Percentiles rank a stretch among this genome's conserved stretches.
Evolutionary conservation across 2,329 filamentous ascomycete species (phyloP).

Genomic region (Clonostachys rhizophaga): DNA sequence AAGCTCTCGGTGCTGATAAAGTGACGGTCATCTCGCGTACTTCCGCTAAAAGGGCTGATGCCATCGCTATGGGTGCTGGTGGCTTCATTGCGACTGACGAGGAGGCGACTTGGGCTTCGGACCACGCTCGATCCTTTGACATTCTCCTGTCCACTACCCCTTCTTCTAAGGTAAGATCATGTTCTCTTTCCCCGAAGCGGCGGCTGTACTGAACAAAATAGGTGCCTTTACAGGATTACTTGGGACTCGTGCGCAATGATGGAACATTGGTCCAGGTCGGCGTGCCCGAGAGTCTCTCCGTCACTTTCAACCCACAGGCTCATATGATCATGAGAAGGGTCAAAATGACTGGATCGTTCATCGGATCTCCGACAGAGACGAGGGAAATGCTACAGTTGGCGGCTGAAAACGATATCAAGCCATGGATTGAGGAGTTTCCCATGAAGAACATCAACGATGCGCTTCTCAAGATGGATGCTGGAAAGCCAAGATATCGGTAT

Average conservation of each 20-base stretch:
- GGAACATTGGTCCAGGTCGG: constrained; percentile 64
- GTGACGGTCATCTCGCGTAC: constrained; percentile 59
- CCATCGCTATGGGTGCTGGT: constrained; percentile 5
- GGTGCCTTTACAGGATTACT: constrained; percentile 60
- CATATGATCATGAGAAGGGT: constrained; percentile 48
- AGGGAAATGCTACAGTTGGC: constrained; percentile 55
- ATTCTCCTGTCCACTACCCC: constrained; percentile 57
- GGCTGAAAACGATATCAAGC: constrained; percentile 49
- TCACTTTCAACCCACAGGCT: constrained; percentile 16
- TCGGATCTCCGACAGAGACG: constrained; percentile 50
- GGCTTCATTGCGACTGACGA: constrained; percentile 29
- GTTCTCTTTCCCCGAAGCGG: not conserved
- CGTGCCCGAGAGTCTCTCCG: constrained; percentile 7
- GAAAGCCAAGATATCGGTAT: constrained; percentile 38
- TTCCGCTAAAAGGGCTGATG: constrained; percentile 49
- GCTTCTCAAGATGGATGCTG: constrained; percentile 46
- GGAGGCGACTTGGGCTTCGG: constrained; percentile 42
- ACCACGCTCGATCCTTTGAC: constrained; percentile 44
- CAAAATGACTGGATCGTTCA: constrained; percentile 38
- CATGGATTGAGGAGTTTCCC: constrained; percentile 47
- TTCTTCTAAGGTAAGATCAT: not conserved
- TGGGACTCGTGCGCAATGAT: constrained; percentile 47
- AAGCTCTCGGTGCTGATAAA: constrained; percentile 56
- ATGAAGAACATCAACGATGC: constrained; percentile 47
- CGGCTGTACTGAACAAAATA: not conserved